Conservation (phyloP, 352 stramenopile genomes). For the Pythium pyrilobum region DNA sequence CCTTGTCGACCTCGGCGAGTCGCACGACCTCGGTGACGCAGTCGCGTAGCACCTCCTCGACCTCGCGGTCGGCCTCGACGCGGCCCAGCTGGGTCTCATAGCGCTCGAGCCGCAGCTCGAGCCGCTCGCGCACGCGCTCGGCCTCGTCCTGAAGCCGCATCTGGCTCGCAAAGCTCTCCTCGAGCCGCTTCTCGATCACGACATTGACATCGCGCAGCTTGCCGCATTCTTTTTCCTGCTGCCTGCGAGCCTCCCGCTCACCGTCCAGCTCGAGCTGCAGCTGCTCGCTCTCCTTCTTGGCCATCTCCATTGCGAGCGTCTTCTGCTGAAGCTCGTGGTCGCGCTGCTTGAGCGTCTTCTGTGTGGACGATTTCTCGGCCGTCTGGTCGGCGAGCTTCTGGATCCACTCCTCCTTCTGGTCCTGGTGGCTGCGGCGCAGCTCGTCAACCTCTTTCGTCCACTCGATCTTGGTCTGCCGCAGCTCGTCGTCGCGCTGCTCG, state of each 20-base stretch:
- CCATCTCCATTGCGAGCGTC: conserved; percentile 35
- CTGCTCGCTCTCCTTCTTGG: conserved; percentile 38
- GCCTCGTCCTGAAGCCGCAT: conserved; percentile 19
- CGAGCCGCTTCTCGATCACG: conserved; percentile 23
- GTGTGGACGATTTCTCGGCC: conserved; percentile 43
- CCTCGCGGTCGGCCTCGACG: conserved; percentile 37
- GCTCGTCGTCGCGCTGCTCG: conserved; percentile 25
- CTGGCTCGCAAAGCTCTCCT: conserved; percentile 19
- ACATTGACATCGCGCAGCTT: conserved; percentile 23
- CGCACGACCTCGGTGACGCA: conserved; percentile 53
- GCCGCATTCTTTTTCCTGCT: conserved; percentile 21
- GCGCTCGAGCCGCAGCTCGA: conserved; percentile 40
- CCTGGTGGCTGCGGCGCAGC: conserved; percentile 29
- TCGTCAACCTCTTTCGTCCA: conserved; percentile 31
- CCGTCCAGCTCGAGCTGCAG: conserved; percentile 30
- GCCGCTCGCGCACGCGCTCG: conserved; percentile 27
- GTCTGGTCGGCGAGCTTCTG: conserved; percentile 53
- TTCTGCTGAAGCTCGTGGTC: conserved; percentile 31
- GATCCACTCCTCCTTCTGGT: conserved; percentile 61
- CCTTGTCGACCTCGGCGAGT: conserved; percentile 52
- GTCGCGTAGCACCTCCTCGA: conserved; percentile 47
- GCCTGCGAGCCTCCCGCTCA: conserved; percentile 22
- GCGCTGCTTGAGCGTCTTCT: conserved; percentile 46
- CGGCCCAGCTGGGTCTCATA: conserved; percentile 56
- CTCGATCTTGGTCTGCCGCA: conserved; percentile 29